A percentile compares a stretch with the other conserved stretches of the same genome.
phyloP scores from a whole-genome alignment of 2,329 filamentous ascomycete genomes.

The Chlorencoelia australis region DNA sequence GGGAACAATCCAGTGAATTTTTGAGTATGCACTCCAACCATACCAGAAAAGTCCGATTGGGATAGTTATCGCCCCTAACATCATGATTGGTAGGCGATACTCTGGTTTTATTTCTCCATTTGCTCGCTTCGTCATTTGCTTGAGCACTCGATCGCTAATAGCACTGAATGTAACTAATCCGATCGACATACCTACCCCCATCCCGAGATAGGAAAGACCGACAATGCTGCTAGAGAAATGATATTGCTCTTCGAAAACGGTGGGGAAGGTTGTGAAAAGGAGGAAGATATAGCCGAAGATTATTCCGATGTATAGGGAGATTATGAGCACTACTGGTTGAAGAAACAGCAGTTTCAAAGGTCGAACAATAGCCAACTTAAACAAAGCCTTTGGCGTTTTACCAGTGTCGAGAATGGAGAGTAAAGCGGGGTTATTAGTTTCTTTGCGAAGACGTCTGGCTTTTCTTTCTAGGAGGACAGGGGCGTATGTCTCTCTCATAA shows the following conservation, averaged over 20 bases:
- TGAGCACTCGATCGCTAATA: constrained; percentile 38
- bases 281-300: constrained; percentile 45
- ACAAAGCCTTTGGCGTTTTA: constrained; percentile 17
- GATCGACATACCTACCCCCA: constrained; percentile 29
- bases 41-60: constrained; percentile 49
- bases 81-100: constrained; percentile 34
- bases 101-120: constrained; percentile 30
- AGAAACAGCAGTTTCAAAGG: constrained; percentile 35
- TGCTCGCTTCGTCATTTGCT: constrained; percentile 31
- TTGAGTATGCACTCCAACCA: constrained; percentile 45
- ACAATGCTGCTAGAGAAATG: constrained; percentile 32
- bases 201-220: constrained; percentile 35
- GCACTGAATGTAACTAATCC: constrained; percentile 30
- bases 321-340: constrained; percentile 31
- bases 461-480: constrained; percentile 37
- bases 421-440: constrained; percentile 27
- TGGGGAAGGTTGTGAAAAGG: constrained; percentile 35
- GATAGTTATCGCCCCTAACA: constrained; percentile 41
- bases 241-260: constrained; percentile 37
- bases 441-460: neutral
- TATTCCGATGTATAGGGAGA: constrained; percentile 41
- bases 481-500: constrained; percentile 39
- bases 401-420: constrained; percentile 32
- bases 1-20: constrained; percentile 46
- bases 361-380: constrained; percentile 29